Evolutionary conservation across 2,329 filamentous ascomycete genomes (phyloP).

Genomic region (Microdochium bolleyi): DNA sequence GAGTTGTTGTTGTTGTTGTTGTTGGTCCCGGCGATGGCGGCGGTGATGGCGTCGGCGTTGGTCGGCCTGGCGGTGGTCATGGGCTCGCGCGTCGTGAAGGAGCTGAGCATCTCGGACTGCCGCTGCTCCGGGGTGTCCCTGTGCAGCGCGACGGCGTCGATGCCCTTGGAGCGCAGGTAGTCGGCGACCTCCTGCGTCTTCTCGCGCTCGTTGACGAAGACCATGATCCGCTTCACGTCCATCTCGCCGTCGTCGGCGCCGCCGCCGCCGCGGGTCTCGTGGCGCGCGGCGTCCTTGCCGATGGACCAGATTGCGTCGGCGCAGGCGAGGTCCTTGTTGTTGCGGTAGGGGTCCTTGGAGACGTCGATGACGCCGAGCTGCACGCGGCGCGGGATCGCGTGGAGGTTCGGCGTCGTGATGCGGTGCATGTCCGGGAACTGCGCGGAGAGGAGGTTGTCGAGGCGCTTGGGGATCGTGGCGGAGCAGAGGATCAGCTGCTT

Average conservation of each 20-base stretch:
- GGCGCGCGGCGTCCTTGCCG: slow-evolving; percentile 60
- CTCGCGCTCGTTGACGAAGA: slow-evolving; percentile 95
- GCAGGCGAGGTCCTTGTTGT: slow-evolving; percentile 88
- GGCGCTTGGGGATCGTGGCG: slow-evolving; percentile 83
- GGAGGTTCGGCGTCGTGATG: slow-evolving; percentile 89
- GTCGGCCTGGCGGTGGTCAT: slow-evolving; percentile 14
- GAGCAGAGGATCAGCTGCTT: slow-evolving; percentile 89
- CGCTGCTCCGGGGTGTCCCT: slow-evolving; percentile 75
- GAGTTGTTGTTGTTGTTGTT: slow-evolving; percentile 16
- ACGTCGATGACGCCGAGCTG: slow-evolving; percentile 91
- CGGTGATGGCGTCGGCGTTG: background rate
- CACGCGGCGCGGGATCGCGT: slow-evolving; percentile 89
- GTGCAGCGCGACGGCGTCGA: slow-evolving; percentile 79
- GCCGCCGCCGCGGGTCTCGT: slow-evolving; percentile 29
- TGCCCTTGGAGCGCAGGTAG: slow-evolving; percentile 76
- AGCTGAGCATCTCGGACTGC: slow-evolving; percentile 66
- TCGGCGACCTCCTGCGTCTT: slow-evolving; percentile 73
- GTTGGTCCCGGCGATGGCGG: background rate
- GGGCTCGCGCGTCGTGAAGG: slow-evolving; percentile 56
- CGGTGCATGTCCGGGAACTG: slow-evolving; percentile 78
- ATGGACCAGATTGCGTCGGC: slow-evolving; percentile 94
- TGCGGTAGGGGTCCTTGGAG: slow-evolving; percentile 83
- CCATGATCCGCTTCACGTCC: slow-evolving; percentile 76
- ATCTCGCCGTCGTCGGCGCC: slow-evolving; percentile 45
- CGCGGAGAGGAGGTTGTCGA: slow-evolving; percentile 76